Evolutionary conservation across 805 yeast genomes (phyloP).

Genomic region (Yarrowia sp.): DNA sequence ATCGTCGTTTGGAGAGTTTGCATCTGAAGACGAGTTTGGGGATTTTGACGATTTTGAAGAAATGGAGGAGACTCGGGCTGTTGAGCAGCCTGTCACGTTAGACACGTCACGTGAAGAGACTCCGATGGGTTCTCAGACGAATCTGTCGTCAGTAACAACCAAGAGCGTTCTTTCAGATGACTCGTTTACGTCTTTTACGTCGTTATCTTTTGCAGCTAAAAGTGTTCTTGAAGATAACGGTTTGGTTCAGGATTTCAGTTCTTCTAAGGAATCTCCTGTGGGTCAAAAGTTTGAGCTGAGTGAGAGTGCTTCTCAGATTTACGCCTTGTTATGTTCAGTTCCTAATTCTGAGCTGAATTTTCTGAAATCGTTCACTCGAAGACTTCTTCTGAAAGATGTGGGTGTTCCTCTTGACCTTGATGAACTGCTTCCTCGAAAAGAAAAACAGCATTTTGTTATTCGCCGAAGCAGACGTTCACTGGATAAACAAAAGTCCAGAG

Average conservation of each 20-base stretch:
- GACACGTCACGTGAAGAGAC: conserved; percentile 12
- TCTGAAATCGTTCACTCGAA: conserved; percentile 55
- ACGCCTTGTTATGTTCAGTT: conserved; percentile 4
- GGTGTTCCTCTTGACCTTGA: conserved; percentile 75
- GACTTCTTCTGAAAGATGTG: conserved; percentile 58
- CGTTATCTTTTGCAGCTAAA: conserved; percentile 1
- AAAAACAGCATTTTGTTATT: conserved; percentile 34
- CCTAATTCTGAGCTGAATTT: conserved; percentile 17
- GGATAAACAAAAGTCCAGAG: neutral
- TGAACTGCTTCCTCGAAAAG: conserved; percentile 44
- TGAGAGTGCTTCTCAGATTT: conserved; percentile 15
- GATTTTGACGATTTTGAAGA: conserved; percentile 42
- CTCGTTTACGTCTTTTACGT: neutral
- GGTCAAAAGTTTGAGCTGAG: neutral
- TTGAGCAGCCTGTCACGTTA: neutral
- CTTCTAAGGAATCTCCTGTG: neutral
- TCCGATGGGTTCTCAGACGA: conserved; percentile 1
- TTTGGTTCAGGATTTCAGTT: neutral
- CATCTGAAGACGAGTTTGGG: conserved; percentile 34
- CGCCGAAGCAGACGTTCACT: conserved; percentile 15
- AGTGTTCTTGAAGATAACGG: conserved; percentile 11
- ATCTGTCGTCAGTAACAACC: neutral
- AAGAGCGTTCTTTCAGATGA: neutral
- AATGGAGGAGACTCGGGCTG: conserved; percentile 29
- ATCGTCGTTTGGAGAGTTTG: conserved; percentile 1